These are phyloP conservation scores for Barnettozyma siamensis DNA, from an alignment of 805 yeast species.

Conservation along the genomic window DNA sequence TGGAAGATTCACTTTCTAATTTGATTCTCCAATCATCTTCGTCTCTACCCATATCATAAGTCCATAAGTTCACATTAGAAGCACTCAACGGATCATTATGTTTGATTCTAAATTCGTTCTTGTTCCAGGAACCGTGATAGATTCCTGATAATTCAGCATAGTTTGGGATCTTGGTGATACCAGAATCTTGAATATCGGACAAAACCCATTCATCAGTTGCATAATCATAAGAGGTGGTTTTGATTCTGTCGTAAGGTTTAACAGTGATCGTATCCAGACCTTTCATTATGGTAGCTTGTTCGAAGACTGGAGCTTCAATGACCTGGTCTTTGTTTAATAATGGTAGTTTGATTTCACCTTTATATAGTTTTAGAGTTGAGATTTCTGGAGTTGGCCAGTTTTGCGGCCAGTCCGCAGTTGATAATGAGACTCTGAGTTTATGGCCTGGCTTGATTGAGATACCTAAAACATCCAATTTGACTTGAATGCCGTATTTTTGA, in stretches of 20 bases:
- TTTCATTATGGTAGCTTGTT: conserved; percentile 27
- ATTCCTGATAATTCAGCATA: conserved; percentile 32
- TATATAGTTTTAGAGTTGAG: conserved; percentile 30
- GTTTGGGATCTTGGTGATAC: conserved; percentile 29
- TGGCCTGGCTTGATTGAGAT: conserved; percentile 33
- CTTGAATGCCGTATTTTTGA: conserved; percentile 28
- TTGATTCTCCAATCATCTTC: conserved; percentile 32
- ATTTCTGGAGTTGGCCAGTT: conserved; percentile 41
- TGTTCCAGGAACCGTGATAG: conserved; percentile 35
- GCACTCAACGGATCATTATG: conserved; percentile 36
- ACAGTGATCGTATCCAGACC: conserved; percentile 20
- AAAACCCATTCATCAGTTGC: conserved; percentile 17
- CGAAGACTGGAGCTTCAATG: conserved; percentile 25
- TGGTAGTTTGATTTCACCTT: conserved; percentile 30
- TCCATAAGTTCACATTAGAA: conserved; percentile 34
- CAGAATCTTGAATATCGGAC: conserved; percentile 29
- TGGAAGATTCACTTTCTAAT: conserved; percentile 27
- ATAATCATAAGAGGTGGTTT: conserved; percentile 17
- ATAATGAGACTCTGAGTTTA: conserved; percentile 34
- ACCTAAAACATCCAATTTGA: conserved; percentile 38
- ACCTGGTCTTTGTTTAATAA: conserved; percentile 17
- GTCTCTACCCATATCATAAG: conserved; percentile 36
- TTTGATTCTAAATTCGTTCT: conserved; percentile 33
- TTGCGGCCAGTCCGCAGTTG: conserved; percentile 45
- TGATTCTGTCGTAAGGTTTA: conserved; percentile 22